phyloP scores from a whole-genome alignment of 345 rosid genomes.

The Eutrema yunnanense region DNA sequence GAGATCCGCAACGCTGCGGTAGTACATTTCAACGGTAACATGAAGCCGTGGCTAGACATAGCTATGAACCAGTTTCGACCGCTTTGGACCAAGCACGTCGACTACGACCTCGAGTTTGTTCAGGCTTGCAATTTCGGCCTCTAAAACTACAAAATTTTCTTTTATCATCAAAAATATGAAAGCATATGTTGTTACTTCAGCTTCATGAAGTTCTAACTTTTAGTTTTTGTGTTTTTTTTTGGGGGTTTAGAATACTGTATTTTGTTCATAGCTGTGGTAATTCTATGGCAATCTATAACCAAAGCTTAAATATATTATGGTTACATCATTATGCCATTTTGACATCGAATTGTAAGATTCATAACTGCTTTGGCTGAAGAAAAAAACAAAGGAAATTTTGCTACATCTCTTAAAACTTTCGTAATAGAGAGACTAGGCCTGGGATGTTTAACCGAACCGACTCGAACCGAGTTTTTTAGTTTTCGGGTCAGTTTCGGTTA shows the following conservation, averaged over 20 bases:
- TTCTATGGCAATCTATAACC: not conserved
- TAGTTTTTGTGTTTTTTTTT: not conserved
- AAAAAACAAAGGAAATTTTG: no score
- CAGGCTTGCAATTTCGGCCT: conserved; percentile 93
- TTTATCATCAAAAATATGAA: conserved; percentile 3
- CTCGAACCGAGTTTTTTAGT: no score
- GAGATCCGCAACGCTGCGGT: conserved; percentile 92
- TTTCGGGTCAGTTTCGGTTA: no score
- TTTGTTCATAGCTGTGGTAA: conserved; percentile 9
- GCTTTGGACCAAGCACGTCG: conserved; percentile 85
- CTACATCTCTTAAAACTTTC: no score
- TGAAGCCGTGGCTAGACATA: conserved; percentile 98
- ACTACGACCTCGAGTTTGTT: conserved; percentile 76
- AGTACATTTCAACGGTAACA: conserved; percentile 91
- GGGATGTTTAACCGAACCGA: no score
- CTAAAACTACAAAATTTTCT: conserved; percentile 23
- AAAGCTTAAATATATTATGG: not conserved
- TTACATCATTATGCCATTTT: not conserved
- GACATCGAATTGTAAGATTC: no score
- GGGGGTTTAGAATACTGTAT: conserved; percentile 8
- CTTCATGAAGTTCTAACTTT: not conserved
- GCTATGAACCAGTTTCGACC: conserved; percentile 95
- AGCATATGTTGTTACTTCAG: conserved; percentile 13
- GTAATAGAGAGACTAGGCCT: no score
- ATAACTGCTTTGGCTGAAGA: no score